Conservation (phyloP, 1,139 yeast species). For the Nakaseomyces bracarensis region DNA sequence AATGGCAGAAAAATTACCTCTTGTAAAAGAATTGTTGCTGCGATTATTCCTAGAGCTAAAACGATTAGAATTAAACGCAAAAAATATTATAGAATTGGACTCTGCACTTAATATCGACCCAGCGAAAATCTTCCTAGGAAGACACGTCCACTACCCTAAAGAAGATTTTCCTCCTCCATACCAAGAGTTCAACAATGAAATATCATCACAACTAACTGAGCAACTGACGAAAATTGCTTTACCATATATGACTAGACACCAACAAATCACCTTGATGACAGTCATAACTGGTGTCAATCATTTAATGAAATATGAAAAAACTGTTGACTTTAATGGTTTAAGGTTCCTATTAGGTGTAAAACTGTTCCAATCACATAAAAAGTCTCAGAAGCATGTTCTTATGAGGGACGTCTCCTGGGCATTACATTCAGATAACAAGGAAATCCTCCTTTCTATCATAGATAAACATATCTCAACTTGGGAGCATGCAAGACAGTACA, state of each 20-base stretch:
- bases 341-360: slow-evolving; percentile 67
- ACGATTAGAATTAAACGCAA: slow-evolving; percentile 39
- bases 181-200: slow-evolving; percentile 37
- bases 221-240: slow-evolving; percentile 56
- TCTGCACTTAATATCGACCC: slow-evolving; percentile 35
- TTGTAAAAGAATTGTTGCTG: slow-evolving; percentile 52
- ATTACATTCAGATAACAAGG: slow-evolving; percentile 70
- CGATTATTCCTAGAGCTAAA: slow-evolving; percentile 46
- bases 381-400: slow-evolving; percentile 43
- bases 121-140: slow-evolving; percentile 26
- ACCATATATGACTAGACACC: slow-evolving; percentile 83
- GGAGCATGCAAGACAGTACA: slow-evolving; percentile 52
- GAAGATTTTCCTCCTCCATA: slow-evolving; percentile 36
- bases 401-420: slow-evolving; percentile 90
- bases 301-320: slow-evolving; percentile 40
- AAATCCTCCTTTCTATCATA: slow-evolving; percentile 50
- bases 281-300: slow-evolving; percentile 57
- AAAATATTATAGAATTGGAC: slow-evolving; percentile 32
- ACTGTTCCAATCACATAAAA: slow-evolving; percentile 50
- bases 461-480: slow-evolving; percentile 50
- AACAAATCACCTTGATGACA: slow-evolving; percentile 72
- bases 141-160: slow-evolving; percentile 19
- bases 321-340: slow-evolving; percentile 65
- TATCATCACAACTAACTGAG: slow-evolving; percentile 47
- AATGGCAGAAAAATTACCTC: slow-evolving; percentile 49